Conservation (phyloP, 139 green algal species). For the Chlamydomonas sp. region DNA sequence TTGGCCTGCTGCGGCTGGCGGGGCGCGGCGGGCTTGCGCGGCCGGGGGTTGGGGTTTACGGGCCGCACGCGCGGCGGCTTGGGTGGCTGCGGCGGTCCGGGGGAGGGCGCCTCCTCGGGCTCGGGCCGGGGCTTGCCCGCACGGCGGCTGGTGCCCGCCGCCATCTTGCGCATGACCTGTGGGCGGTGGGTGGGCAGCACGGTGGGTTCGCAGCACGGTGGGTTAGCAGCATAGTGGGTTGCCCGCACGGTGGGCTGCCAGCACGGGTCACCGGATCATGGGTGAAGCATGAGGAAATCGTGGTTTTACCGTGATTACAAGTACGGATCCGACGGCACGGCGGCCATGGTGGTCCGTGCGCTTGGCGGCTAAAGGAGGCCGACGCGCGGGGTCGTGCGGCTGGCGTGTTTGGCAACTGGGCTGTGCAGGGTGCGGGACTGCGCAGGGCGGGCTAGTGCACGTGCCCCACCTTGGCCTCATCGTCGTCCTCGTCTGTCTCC, state of each 20-base stretch:
- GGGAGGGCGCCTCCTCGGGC: not conserved
- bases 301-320: no score
- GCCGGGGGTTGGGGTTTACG: constrained; percentile 17
- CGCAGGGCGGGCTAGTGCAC: not conserved
- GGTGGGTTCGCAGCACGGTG: not conserved
- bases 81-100: not conserved
- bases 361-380: no score
- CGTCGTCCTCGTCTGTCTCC: constrained; percentile 5
- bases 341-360: no score
- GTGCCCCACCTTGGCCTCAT: constrained; percentile 1
- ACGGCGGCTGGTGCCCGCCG: constrained; percentile 16
- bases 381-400: not conserved
- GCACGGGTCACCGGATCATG: no score
- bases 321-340: no score
- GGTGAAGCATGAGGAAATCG: no score
- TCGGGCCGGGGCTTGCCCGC: constrained; percentile 5
- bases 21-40: constrained; percentile 30
- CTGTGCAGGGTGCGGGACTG: not conserved
- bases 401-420: not conserved
- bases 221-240: no score
- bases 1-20: constrained; percentile 32
- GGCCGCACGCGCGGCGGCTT: not conserved
- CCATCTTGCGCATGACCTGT: constrained; percentile 33
- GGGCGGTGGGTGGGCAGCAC: not conserved
- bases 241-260: no score